These are phyloP conservation scores for Phyllosticta ampelicida DNA, from an alignment of 2,329 filamentous ascomycete species.

Conservation along the genomic window DNA sequence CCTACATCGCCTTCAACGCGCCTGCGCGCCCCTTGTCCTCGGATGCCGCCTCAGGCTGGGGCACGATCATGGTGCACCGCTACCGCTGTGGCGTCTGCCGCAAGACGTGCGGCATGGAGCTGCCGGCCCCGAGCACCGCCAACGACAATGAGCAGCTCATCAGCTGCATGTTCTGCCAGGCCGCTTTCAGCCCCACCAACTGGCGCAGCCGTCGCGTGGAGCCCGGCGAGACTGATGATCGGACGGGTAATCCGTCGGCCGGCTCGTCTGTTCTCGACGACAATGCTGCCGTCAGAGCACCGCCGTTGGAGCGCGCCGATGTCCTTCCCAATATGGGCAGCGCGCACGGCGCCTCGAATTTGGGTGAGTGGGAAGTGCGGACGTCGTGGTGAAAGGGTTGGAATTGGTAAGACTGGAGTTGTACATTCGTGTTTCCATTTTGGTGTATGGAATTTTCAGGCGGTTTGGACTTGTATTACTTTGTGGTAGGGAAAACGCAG, in stretches of 20 bases:
- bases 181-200: not conserved
- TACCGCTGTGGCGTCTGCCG: constrained; percentile 6
- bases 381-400: not conserved
- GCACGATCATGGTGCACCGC: not conserved
- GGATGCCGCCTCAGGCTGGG: not conserved
- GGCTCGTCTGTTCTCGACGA: not conserved
- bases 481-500: not conserved
- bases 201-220: not conserved
- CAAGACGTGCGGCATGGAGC: not conserved
- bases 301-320: not conserved
- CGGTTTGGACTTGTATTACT: not conserved
- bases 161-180: constrained; percentile 6
- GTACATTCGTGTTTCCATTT: no score
- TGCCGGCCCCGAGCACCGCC: not conserved
- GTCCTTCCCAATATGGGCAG: not conserved
- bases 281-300: not conserved
- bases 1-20: not conserved
- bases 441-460: no score
- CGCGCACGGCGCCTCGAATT: not conserved
- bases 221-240: not conserved
- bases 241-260: not conserved
- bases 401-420: no score
- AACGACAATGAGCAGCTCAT: not conserved
- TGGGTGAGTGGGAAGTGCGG: not conserved
- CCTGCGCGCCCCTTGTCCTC: not conserved